A percentile compares a stretch with the other conserved stretches of the same genome.
phyloP scores from a whole-genome alignment of 164 flowering plant species.

The Brasenia schreberi region DNA sequence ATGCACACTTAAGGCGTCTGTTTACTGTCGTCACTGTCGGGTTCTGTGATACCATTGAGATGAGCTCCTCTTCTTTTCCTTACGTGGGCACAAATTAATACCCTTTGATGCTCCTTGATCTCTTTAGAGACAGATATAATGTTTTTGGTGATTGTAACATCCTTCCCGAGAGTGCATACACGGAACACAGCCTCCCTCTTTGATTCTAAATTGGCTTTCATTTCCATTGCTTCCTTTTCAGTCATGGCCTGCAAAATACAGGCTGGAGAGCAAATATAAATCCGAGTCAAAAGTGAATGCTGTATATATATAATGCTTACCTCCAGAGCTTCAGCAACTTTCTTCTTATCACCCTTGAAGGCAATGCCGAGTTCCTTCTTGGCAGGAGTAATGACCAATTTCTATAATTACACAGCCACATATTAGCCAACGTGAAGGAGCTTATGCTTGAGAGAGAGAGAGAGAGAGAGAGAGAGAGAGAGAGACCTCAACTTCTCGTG shows the following conservation, averaged over 20 bases:
- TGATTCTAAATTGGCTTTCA: conserved; percentile 50
- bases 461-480: conserved; percentile 6
- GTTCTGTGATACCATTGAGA: too few relatives aligned
- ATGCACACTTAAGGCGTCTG: too few relatives aligned
- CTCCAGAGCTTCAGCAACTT: conserved; percentile 83
- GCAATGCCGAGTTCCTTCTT: conserved; percentile 90
- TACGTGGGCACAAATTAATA: too few relatives aligned
- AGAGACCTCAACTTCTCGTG: conserved; percentile 76
- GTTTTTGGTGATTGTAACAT: conserved; percentile 36
- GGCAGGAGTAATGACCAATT: conserved; percentile 66
- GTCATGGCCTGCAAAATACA: conserved; percentile 35
- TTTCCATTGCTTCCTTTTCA: conserved; percentile 57
- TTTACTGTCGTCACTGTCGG: too few relatives aligned
- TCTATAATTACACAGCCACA: conserved; percentile 23
- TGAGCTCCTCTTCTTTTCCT: too few relatives aligned
- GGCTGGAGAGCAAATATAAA: conserved; percentile 17
- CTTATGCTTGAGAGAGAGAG: too few relatives aligned
- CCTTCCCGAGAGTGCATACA: conserved; percentile 53
- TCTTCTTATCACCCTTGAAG: conserved; percentile 81
- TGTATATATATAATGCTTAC: conserved; percentile 21
- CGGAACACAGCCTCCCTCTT: conserved; percentile 46
- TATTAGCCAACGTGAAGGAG: too few relatives aligned
- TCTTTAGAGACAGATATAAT: conserved; percentile 54
- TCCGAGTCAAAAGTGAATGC: too few relatives aligned
- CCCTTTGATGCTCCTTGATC: conserved; percentile 65